Base-by-base conservation (phyloP, 2,329 filamentous ascomycete genomes). In the Tolypocladium guangdongense region DNA sequence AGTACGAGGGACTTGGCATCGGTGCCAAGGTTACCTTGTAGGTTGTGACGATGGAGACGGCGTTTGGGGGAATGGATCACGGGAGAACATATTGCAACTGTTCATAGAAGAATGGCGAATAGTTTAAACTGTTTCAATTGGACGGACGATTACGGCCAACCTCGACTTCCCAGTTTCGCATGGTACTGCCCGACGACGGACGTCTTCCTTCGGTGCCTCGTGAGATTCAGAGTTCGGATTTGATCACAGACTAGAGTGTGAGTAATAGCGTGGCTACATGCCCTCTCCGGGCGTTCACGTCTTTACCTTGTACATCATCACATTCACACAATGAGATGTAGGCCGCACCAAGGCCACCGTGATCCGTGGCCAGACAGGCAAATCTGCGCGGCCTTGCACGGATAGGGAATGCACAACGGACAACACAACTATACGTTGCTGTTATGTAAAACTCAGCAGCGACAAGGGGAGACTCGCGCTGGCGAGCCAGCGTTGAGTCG, bases 1-100 rank as follows among this genome's bases (percentile, higher is more conserved):
- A 84, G 74, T 91, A 88, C 63, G 70, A 74, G 36, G 87, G 87
- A 0, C 76, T 74, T 56, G 86, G 86, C 0, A 88, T 92, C 58
- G 85, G 83, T 14, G 86, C 88, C 4, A 81, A 76, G 60, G 75
- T 68, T 41, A 56, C 60, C 30, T 51, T 70, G 27, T 71, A 60
- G 55, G 50, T 27, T 20, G 8, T 20, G 43, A 11, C 32, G 33
- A 38, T 39, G 47, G 45, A 52, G 27, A 27, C 12, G 12, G 47
- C 24, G n/a, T 33, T 30, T 35, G 16, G 27, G 27, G 49, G 14
- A 14, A 53, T 36, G 27, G n/a, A n/a, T 47, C 41, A 20, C 27
- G 43, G 39, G 18, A 7, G 14, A 33, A 24, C 39, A 43, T 27
- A 33, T 12, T 46, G 16, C 2, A 10, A 14, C 27, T 12, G 7